Evolutionary conservation across 805 yeast genomes (phyloP).

Genomic region (Saccharomycopsis oosterbeekiorum): DNA sequence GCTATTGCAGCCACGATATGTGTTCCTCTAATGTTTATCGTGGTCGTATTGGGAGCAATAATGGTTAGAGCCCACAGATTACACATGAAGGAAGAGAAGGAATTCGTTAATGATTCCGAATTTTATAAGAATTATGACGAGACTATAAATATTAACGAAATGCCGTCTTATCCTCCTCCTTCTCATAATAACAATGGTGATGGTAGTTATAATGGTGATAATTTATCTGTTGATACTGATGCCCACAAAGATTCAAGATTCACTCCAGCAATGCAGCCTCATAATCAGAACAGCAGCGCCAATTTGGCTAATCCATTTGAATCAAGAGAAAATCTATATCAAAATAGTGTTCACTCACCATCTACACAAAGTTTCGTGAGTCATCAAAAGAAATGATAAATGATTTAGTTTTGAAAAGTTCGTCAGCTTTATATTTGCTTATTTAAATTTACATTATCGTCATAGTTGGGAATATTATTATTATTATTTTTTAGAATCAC

Average conservation of each 20-base stretch:
- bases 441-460: background rate
- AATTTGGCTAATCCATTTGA: background rate
- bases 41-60: slow-evolving; percentile 8
- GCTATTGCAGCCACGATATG: slow-evolving; percentile 15
- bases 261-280: background rate
- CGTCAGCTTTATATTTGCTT: background rate
- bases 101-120: slow-evolving; percentile 15
- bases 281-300: background rate
- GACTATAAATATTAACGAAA: slow-evolving; percentile 13
- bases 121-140: slow-evolving; percentile 18
- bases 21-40: slow-evolving; percentile 16
- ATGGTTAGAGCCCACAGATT: slow-evolving; percentile 13
- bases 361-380: background rate
- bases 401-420: background rate
- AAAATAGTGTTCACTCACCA: background rate
- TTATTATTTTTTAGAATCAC: background rate
- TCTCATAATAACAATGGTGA: slow-evolving; percentile 7
- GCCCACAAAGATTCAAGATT: background rate
- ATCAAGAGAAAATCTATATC: background rate
- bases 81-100: slow-evolving; percentile 16
- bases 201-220: background rate
- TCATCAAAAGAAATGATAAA: background rate
- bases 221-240: background rate
- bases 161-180: slow-evolving; percentile 18
- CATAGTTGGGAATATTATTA: background rate